phyloP scores from a whole-genome alignment of 805 yeast genomes.

The Saturnispora kantuleensis region DNA sequence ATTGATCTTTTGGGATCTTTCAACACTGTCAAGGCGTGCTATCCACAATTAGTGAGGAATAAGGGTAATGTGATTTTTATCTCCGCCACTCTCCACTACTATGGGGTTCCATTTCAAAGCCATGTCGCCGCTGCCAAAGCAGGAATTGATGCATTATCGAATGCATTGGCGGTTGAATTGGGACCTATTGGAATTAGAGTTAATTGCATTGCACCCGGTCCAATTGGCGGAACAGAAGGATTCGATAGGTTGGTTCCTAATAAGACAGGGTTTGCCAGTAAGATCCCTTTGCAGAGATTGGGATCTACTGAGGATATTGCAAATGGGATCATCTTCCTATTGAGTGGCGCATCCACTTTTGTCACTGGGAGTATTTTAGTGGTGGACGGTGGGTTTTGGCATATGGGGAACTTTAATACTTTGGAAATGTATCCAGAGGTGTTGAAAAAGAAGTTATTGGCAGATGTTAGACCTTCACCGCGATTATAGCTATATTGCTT shows the following conservation, averaged over 20 bases:
- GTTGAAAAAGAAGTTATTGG: conserved; percentile 23
- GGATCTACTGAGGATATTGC: conserved; percentile 79
- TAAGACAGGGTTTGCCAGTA: conserved; percentile 31
- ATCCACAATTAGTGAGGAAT: conserved; percentile 49
- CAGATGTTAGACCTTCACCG: conserved; percentile 12
- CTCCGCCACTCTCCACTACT: conserved; percentile 82
- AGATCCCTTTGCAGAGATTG: conserved; percentile 55
- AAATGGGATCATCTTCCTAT: conserved; percentile 71
- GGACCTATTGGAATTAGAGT: conserved; percentile 83
- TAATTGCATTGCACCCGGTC: conserved; percentile 88
- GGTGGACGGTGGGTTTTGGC: conserved; percentile 93
- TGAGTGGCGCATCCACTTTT: conserved; percentile 73
- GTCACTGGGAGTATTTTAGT: conserved; percentile 69
- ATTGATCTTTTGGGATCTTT: conserved; percentile 84
- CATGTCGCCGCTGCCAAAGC: conserved; percentile 97
- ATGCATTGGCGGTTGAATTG: conserved; percentile 78
- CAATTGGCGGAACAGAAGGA: conserved; percentile 83
- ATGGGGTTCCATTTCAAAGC: conserved; percentile 79
- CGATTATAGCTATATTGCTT: conserved; percentile 15
- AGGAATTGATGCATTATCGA: conserved; percentile 81
- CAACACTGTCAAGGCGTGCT: conserved; percentile 81
- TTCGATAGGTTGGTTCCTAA: conserved; percentile 49
- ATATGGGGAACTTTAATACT: conserved; percentile 41
- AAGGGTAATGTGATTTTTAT: conserved; percentile 72
- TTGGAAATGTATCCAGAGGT: conserved; percentile 33